Base-by-base conservation (phyloP, 192 early-diverging fungal species). In the Helicostylum pulchrum region DNA sequence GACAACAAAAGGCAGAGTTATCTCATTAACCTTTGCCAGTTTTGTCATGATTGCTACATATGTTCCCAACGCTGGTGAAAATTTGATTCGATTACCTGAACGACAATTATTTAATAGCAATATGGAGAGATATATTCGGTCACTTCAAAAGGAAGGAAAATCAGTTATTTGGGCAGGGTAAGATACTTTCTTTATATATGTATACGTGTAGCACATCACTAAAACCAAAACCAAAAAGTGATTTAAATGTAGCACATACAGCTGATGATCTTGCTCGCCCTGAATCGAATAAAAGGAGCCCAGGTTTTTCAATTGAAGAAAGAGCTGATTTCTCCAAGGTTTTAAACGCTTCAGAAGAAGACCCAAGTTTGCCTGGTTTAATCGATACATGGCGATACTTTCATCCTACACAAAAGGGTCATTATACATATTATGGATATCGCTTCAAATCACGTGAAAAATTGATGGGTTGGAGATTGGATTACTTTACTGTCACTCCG, bases 231-330 rank as follows among this genome's bases (percentile, higher is more conserved):
- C 0, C 0, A 26, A 26, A 26, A 26, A 70, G 77, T 32, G 92
- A 95, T 75, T 70, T 95, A 50, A 94, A 95, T 73, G 94, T 95
- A 15, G 90, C 92, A 0, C 92, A 93, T 63, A 79, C 79, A 61
- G 79, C 79, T 50, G 73, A 87, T 34, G 94, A 95, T 72, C 70
- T 95, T 53, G 80, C 90, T 2, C 77, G 82, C 30, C 94, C 94
- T 0, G 69, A 83, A 20, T 81, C 85, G 12, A 95, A 95, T 79
- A 48, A 65, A n/a, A 82, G 77, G 78, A 85, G 89, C 12, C 81
- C 92, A 1, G 92, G 94, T 21, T 95, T 91, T 67, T 94, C 92
- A 4, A 68, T 79, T 32, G 88, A 93, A 70, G 94, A 95, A 77
- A 83, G 92, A 52, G 70, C 69, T 7, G 88, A 85, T 15, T 93